A percentile compares a stretch with the other conserved stretches of the same genome.
Evolutionary conservation across 345 rosid genomes (phyloP).

Genomic region (Acer negundo): DNA sequence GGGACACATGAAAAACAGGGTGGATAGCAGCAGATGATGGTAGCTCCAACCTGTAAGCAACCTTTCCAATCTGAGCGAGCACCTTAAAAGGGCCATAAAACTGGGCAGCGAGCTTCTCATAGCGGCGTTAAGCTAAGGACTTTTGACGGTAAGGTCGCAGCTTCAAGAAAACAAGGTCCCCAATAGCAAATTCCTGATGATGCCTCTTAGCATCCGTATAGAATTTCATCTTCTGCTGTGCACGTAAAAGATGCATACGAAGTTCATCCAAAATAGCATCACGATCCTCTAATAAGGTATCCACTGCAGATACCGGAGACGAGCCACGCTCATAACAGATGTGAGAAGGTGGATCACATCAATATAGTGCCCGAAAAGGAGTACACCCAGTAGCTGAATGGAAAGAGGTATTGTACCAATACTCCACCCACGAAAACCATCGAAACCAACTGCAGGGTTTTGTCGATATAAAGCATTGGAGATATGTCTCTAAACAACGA

Average conservation of each 20-base stretch:
- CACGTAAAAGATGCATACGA: too few relatives aligned
- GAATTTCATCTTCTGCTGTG: too few relatives aligned
- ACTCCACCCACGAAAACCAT: too few relatives aligned
- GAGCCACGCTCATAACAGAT: too few relatives aligned
- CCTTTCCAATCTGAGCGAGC: background rate
- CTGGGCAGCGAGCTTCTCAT: background rate
- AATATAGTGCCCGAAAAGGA: background rate
- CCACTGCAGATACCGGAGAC: too few relatives aligned
- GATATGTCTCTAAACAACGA: background rate
- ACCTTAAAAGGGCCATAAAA: background rate
- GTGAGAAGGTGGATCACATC: background rate
- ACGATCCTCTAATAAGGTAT: too few relatives aligned
- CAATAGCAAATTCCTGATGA: background rate
- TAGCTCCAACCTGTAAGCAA: background rate
- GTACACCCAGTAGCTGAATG: background rate
- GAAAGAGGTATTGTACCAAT: background rate
- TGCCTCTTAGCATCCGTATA: too few relatives aligned
- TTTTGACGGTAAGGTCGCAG: background rate
- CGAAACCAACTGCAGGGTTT: too few relatives aligned
- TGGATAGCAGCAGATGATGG: background rate
- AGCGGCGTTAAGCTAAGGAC: background rate
- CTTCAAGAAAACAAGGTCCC: background rate
- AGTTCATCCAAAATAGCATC: too few relatives aligned
- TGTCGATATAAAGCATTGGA: background rate
- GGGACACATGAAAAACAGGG: background rate